phyloP scores from a whole-genome alignment of 2,329 filamentous ascomycete genomes.

The Aaosphaeria pasadenensis region DNA sequence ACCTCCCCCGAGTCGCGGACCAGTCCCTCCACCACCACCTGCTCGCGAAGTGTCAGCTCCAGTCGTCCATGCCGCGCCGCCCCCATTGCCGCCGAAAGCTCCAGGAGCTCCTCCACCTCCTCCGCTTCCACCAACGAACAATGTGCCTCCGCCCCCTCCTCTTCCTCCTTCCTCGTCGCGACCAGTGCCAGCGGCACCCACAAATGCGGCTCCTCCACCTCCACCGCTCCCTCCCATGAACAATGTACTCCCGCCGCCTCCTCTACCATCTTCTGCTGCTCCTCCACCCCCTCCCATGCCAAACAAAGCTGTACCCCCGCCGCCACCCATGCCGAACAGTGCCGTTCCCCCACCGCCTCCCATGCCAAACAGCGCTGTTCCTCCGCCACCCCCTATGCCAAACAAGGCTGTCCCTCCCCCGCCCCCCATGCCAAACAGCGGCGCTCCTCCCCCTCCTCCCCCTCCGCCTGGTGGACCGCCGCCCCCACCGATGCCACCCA shows the following conservation, averaged over 20 bases:
- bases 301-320: conserved; percentile 35
- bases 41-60: conserved; percentile 35
- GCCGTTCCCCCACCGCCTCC: conserved; percentile 15
- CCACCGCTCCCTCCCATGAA: conserved; percentile 16
- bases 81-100: conserved; percentile 36
- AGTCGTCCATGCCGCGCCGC: conserved; percentile 31
- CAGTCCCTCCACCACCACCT: conserved; percentile 58
- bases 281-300: conserved; percentile 37
- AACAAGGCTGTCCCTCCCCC: conserved; percentile 41
- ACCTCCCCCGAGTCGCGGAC: conserved; percentile 68
- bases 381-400: conserved; percentile 36
- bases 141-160: conserved; percentile 27
- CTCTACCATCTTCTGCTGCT: conserved; percentile 19
- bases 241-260: conserved; percentile 20
- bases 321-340: conserved; percentile 12
- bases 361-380: conserved; percentile 23
- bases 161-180: conserved; percentile 26
- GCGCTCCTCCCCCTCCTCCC: conserved; percentile 19
- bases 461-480: conserved; percentile 1
- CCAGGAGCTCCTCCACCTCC: conserved; percentile 56
- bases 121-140: conserved; percentile 47
- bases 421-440: conserved; percentile 36
- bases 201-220: conserved; percentile 19
- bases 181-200: conserved; percentile 22
- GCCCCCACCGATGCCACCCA: conserved; percentile 34